phyloP scores from a whole-genome alignment of 1,139 yeast genomes.

The Candida sanyaensis region DNA sequence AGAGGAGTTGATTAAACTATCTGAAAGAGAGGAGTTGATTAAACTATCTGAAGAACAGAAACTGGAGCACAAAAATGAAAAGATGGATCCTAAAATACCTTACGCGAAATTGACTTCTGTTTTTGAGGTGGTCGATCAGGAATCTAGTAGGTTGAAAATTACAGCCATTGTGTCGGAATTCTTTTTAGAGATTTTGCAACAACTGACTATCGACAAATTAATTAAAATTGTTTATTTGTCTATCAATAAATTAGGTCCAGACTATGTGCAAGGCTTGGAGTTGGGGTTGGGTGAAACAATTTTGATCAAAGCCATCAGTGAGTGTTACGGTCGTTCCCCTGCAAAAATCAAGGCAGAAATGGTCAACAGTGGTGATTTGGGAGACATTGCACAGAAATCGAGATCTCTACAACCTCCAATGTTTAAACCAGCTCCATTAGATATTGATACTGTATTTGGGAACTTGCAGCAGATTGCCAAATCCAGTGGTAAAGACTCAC shows the following conservation, averaged over 20 bases:
- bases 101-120: slow-evolving; percentile 67
- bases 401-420: slow-evolving; percentile 85
- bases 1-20: slow-evolving; percentile 23
- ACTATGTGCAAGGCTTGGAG: slow-evolving; percentile 86
- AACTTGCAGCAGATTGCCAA: slow-evolving; percentile 77
- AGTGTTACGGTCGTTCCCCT: slow-evolving; percentile 81
- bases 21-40: slow-evolving; percentile 23
- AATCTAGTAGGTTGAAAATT: slow-evolving; percentile 80
- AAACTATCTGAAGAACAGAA: slow-evolving; percentile 22
- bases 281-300: slow-evolving; percentile 91
- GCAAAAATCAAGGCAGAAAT: slow-evolving; percentile 74
- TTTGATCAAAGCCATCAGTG: slow-evolving; percentile 84
- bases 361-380: slow-evolving; percentile 84
- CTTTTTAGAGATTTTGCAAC: slow-evolving; percentile 60
- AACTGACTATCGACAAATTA: slow-evolving; percentile 56
- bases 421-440: slow-evolving; percentile 87
- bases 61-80: slow-evolving; percentile 16
- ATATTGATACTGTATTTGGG: slow-evolving; percentile 70
- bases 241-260: slow-evolving; percentile 91
- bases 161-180: slow-evolving; percentile 72
- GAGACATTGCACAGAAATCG: slow-evolving; percentile 83
- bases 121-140: slow-evolving; percentile 75
- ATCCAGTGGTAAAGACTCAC: slow-evolving; percentile 83
- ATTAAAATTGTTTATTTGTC: slow-evolving; percentile 77
- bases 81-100: slow-evolving; percentile 39